phyloP scores from a whole-genome alignment of 78 protist species.

The Guillardia theta region DNA sequence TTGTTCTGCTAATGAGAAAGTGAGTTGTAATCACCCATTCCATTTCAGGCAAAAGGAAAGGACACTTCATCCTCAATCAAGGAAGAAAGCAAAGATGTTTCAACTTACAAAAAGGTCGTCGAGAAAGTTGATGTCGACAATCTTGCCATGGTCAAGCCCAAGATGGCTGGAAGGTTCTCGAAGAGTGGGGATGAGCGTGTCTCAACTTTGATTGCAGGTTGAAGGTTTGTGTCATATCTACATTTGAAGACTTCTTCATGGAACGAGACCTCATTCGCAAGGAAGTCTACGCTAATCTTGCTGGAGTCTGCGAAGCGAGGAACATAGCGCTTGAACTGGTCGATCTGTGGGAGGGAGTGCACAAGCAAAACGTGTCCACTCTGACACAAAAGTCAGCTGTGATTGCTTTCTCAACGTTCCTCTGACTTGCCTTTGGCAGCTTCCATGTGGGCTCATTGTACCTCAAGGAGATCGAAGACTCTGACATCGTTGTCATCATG shows the following conservation, averaged over 20 bases:
- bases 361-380: no score
- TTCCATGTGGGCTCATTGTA: background rate
- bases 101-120: background rate
- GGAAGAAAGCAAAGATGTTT: background rate
- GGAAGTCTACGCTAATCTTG: background rate
- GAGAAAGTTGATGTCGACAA: background rate
- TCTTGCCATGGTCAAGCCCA: background rate
- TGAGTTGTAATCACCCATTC: background rate
- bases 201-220: background rate
- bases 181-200: no score
- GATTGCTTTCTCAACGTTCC: no score
- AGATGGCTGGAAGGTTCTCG: background rate
- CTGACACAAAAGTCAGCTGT: no score
- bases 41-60: no score
- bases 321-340: background rate
- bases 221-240: background rate
- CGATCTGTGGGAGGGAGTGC: background rate
- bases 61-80: no score
- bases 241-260: background rate
- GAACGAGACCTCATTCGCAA: background rate
- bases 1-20: background rate
- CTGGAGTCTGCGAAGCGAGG: background rate
- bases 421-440: background rate
- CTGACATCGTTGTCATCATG: background rate
- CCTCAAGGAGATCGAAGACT: background rate